Percentiles rank a stretch among this genome's conserved stretches.
These are phyloP conservation scores for Cornus controversa DNA, from an alignment of 148 eudicot genomes.

Conservation along the genomic window DNA sequence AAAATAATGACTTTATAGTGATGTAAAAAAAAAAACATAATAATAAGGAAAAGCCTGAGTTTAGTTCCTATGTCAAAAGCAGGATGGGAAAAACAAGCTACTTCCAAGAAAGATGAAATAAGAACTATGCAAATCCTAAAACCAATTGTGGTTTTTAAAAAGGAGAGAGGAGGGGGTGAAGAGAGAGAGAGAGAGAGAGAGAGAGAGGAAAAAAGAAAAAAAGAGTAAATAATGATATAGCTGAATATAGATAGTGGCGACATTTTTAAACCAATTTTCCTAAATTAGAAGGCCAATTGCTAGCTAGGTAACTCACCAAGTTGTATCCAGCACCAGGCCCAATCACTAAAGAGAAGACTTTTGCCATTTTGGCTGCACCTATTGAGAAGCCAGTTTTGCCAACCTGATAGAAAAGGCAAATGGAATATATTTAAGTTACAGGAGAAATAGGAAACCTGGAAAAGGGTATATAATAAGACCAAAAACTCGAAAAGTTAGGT, in stretches of 20 bases:
- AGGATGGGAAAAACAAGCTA: background rate
- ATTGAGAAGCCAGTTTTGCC: slow-evolving; percentile 77
- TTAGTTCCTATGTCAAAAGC: background rate
- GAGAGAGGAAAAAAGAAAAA: no score
- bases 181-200: no score
- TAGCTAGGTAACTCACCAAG: slow-evolving; percentile 49
- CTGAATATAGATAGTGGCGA: background rate
- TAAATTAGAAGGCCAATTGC: background rate
- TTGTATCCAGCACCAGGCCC: slow-evolving; percentile 96
- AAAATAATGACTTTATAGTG: background rate
- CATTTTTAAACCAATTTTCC: background rate
- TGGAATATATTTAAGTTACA: background rate
- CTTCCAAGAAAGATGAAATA: background rate
- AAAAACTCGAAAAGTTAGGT: background rate
- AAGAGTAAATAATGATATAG: no score
- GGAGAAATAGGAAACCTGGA: background rate
- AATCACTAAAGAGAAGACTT: slow-evolving; percentile 57
- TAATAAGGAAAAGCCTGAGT: background rate
- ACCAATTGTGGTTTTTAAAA: no score
- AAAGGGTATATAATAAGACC: background rate
- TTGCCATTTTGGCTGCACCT: slow-evolving; percentile 61
- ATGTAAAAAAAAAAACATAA: background rate
- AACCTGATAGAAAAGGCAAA: slow-evolving; percentile 41
- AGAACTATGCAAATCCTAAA: no score
- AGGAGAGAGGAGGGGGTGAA: no score